Base-by-base conservation (phyloP, 768 basidiomycete genomes). In the Boletus rubescentipes region DNA sequence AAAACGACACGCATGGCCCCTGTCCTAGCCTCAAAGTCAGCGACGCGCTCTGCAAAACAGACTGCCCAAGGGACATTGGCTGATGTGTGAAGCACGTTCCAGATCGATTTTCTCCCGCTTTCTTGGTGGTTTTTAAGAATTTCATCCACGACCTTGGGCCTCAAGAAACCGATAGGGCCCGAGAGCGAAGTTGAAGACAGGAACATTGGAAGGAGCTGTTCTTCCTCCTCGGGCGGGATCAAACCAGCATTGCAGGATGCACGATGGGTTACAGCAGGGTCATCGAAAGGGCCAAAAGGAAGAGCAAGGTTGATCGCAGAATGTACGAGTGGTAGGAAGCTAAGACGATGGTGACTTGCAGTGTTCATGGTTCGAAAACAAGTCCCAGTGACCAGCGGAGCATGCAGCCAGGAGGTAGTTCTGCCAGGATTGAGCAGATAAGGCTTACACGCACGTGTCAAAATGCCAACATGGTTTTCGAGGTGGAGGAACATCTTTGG, bases 221-320 rank as follows among this genome's bases (percentile, higher is more conserved):
- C 65, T 39, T 66, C 65, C 9, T 61, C 57, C 5, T 58, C 58
- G 15, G 31, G 34, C 0, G 35, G 35, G 18, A 53, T 23, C 11
- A 42, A 43, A 32, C 54, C 52, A 0, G n/a, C 50, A 37, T 59
- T 55, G 45, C 66, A 66, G 2, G 63, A 62, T 6, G 65, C 60
- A 18, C 63, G 66, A 18, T 62, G 41, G 6, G 26, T 43, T 14
- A 10, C 18, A 23, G 51, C 5, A 9, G 49, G 57, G 29, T 62
- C 49, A 21, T 66, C 26, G 42, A 67, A 70, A 14, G 58, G 63
- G 23, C 67, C 61, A 5, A 52, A 16, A 31, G 67, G 68, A 14
- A 68, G 66, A 35, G 50, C 23, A 21, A 70, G 64, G 41, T 68
- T 68, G 52, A 67, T 54, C 14, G 67, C 55, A 16, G 61, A 60